A percentile compares a stretch with the other conserved stretches of the same genome.
Conservation (phyloP, 108 stramenopile genomes). For the Pseudonitzschia pungens region DNA sequence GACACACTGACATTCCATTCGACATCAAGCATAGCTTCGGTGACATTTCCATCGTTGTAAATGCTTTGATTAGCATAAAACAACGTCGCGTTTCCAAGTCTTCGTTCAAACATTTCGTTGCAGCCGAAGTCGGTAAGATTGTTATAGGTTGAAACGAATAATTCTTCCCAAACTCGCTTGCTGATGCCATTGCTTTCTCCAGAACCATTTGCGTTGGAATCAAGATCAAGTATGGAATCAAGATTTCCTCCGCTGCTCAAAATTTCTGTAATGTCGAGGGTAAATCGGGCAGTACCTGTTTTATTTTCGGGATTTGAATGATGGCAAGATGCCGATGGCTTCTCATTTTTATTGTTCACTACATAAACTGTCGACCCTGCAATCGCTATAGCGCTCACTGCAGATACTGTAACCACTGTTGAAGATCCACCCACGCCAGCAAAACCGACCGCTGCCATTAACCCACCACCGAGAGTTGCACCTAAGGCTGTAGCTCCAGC, state of each 20-base stretch:
- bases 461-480: background rate
- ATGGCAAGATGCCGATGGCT: background rate
- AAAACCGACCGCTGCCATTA: background rate
- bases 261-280: background rate
- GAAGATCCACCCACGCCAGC: background rate
- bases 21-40: background rate
- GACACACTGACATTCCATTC: background rate
- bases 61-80: background rate
- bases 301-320: background rate
- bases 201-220: background rate
- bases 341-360: background rate
- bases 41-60: background rate
- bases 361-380: background rate
- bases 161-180: slow-evolving; percentile 7
- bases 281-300: background rate
- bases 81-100: background rate
- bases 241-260: background rate
- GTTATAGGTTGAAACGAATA: slow-evolving; percentile 7
- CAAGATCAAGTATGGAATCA: background rate
- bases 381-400: background rate
- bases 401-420: background rate
- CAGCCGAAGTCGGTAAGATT: background rate
- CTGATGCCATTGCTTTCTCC: background rate
- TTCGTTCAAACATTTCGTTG: background rate
- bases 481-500: background rate